A percentile compares a stretch with the other conserved stretches of the same genome.
Conservation (phyloP, 2,329 filamentous ascomycete genomes). For the Hirsutella thompsonii region DNA sequence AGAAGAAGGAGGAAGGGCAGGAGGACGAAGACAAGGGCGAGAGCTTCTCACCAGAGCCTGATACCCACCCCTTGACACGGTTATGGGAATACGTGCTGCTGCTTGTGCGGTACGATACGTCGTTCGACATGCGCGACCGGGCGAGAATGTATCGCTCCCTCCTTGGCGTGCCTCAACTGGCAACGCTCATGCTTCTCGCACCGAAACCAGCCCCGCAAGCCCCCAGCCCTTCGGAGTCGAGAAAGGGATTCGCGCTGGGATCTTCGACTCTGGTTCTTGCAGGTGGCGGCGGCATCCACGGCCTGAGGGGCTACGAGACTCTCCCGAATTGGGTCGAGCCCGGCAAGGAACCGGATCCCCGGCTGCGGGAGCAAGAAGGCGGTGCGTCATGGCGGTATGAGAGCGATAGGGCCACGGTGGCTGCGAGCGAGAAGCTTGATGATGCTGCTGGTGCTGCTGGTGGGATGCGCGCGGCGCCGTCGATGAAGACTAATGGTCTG, state of each 20-base stretch:
- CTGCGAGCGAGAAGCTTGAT: conserved; percentile 53
- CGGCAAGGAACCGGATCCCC: conserved; percentile 67
- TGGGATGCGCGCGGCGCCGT: conserved; percentile 20
- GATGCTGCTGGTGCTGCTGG: too few relatives aligned
- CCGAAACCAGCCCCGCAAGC: conserved; percentile 89
- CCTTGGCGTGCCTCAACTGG: conserved; percentile 72
- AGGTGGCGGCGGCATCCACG: conserved; percentile 58
- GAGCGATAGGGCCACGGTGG: conserved; percentile 23
- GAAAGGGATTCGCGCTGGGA: conserved; percentile 67
- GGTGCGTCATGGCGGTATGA: conserved; percentile 17
- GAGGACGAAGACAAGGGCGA: conserved; percentile 14
- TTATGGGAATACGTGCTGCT: conserved; percentile 79
- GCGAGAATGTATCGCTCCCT: conserved; percentile 79
- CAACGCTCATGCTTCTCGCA: conserved; percentile 78
- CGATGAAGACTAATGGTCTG: conserved; percentile 36
- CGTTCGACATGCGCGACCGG: conserved; percentile 88
- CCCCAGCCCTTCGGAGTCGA: conserved; percentile 74
- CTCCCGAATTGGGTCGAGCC: conserved; percentile 76
- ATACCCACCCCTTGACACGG: conserved; percentile 53
- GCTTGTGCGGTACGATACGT: conserved; percentile 83
- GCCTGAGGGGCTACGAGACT: conserved; percentile 63
- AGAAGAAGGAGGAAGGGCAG: conserved; percentile 21
- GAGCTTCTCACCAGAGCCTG: conserved; percentile 13
- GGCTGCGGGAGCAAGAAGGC: conserved; percentile 49
- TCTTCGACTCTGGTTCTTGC: conserved; percentile 78